phyloP scores from a whole-genome alignment of 208 protist species.

The Leishmania tropica region DNA sequence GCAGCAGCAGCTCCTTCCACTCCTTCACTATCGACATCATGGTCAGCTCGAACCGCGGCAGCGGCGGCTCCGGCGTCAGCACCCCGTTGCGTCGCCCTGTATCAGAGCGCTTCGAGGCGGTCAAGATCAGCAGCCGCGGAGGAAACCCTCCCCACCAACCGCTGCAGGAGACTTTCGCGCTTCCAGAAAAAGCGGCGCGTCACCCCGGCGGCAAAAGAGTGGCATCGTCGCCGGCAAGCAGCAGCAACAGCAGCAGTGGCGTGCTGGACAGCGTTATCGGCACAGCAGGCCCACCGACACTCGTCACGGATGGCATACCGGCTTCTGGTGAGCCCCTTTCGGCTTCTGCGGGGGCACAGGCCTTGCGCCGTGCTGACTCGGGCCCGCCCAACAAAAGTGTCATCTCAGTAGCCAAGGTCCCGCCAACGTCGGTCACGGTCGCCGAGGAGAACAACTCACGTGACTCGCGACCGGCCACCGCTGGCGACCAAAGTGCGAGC shows the following conservation, averaged over 20 bases:
- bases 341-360: not conserved
- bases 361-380: not conserved
- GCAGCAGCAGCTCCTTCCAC: conserved; percentile 12
- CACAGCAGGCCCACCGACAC: not conserved
- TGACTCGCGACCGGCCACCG: not conserved
- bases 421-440: too few species aligned
- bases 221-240: not conserved
- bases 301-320: not conserved
- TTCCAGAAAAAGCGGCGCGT: not conserved
- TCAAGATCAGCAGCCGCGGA: conserved; percentile 12
- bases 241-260: not conserved
- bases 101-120: conserved; percentile 39
- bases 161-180: not conserved
- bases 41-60: conserved; percentile 13
- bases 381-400: not conserved
- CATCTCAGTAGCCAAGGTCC: not conserved
- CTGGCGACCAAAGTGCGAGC: not conserved
- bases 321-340: not conserved
- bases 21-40: conserved; percentile 8
- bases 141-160: not conserved
- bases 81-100: conserved; percentile 43
- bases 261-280: not conserved
- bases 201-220: not conserved
- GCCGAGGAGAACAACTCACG: not conserved
- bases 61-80: not conserved